Percentiles rank a stretch among this genome's conserved stretches.
Evolutionary conservation across 192 early-diverging fungal genomes (phyloP).

Genomic region (Backusella circina): DNA sequence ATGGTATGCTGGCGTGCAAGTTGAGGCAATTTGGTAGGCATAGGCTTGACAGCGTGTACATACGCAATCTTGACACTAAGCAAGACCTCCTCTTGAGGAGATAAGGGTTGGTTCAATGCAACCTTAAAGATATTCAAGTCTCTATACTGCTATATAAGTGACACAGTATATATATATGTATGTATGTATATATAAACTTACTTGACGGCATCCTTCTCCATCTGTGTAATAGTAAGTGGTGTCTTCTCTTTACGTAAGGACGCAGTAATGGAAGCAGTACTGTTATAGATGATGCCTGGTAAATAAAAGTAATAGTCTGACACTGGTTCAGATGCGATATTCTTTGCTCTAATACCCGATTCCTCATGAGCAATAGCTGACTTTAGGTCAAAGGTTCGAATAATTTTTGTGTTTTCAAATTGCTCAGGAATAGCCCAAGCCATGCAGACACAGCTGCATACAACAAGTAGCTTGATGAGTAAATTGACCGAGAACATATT

Average conservation of each 20-base stretch:
- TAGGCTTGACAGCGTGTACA: constrained; percentile 42
- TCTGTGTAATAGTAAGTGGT: constrained; percentile 30
- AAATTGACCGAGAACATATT: constrained; percentile 8
- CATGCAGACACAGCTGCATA: not conserved
- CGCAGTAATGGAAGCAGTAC: constrained; percentile 40
- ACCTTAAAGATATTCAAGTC: constrained; percentile 48
- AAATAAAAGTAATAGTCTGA: constrained; percentile 49
- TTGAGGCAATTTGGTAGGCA: constrained; percentile 57
- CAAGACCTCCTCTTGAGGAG: constrained; percentile 55
- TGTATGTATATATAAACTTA: not conserved
- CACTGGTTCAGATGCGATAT: constrained; percentile 35
- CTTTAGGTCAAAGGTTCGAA: constrained; percentile 62
- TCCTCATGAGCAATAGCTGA: constrained; percentile 45
- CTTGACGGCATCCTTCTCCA: constrained; percentile 25
- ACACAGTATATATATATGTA: not conserved
- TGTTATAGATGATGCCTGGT: constrained; percentile 14
- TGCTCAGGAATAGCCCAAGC: constrained; percentile 22
- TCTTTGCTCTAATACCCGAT: constrained; percentile 39
- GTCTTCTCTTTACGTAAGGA: constrained; percentile 37
- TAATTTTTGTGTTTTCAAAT: constrained; percentile 54
- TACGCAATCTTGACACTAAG: constrained; percentile 54
- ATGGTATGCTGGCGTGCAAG: constrained; percentile 61
- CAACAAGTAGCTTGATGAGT: not conserved
- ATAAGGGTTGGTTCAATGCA: constrained; percentile 37
- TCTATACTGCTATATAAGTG: too few relatives aligned